Percentiles rank a stretch among this genome's conserved stretches.
Evolutionary conservation across 2,329 filamentous ascomycete genomes (phyloP).

Genomic region (Aspergillus sp.): DNA sequence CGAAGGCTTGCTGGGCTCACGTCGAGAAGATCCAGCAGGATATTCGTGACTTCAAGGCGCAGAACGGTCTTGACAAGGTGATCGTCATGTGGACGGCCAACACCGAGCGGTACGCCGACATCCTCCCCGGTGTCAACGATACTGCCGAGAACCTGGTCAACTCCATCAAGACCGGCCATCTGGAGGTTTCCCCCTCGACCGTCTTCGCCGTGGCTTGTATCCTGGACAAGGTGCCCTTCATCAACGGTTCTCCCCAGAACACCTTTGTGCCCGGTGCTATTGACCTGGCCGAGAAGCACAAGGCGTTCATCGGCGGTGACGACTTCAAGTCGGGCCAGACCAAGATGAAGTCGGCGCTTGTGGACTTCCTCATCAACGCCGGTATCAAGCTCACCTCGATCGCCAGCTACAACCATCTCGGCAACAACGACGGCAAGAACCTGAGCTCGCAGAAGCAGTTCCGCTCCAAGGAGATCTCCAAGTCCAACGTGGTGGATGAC

Average conservation of each 20-base stretch:
- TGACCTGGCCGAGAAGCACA: constrained; percentile 80
- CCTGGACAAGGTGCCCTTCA: constrained; percentile 85
- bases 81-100: constrained; percentile 99
- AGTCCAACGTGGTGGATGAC: constrained; percentile 98
- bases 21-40: constrained; percentile 91
- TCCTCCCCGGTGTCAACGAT: constrained; percentile 87
- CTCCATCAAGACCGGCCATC: constrained; percentile 80
- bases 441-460: constrained; percentile 96
- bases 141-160: constrained; percentile 91
- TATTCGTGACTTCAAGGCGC: constrained; percentile 87
- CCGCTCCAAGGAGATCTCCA: constrained; percentile 99
- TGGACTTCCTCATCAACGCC: constrained; percentile 97
- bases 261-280: constrained; percentile 95
- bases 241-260: constrained; percentile 99
- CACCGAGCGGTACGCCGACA: constrained; percentile 92
- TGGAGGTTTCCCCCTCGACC: constrained; percentile 91
- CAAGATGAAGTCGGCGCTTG: constrained; percentile 99
- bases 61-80: constrained; percentile 85
- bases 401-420: constrained; percentile 98
- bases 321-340: constrained; percentile 99
- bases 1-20: constrained; percentile 80
- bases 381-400: constrained; percentile 99
- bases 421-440: constrained; percentile 99
- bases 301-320: constrained; percentile 91
- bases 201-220: constrained; percentile 95